A percentile compares a stretch with the other conserved stretches of the same genome.
Evolutionary conservation across 345 rosid genomes (phyloP).

Genomic region (Populus deltoides): DNA sequence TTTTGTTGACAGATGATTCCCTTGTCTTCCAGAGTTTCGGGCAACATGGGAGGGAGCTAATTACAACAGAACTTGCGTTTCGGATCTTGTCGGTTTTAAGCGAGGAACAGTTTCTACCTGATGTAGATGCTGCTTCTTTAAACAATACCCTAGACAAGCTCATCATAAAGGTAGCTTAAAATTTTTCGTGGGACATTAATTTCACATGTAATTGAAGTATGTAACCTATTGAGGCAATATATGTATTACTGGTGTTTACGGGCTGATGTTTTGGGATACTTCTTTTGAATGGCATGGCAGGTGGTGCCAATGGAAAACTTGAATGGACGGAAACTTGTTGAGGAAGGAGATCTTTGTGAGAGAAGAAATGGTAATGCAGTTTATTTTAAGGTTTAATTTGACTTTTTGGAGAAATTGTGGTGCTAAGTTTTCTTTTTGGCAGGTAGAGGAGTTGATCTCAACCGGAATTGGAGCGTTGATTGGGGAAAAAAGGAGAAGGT

Average conservation of each 20-base stretch:
- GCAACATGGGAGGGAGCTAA: conserved; percentile 97
- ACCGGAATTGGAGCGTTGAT: conserved; percentile 97
- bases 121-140: conserved; percentile 34
- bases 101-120: conserved; percentile 73
- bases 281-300: conserved; percentile 35
- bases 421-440: conserved; percentile 19
- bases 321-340: conserved; percentile 92
- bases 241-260: neutral
- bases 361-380: conserved; percentile 72
- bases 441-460: conserved; percentile 99
- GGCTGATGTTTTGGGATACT: conserved; percentile 10
- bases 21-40: conserved; percentile 99
- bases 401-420: conserved; percentile 9
- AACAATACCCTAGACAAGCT: conserved; percentile 60
- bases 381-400: conserved; percentile 11
- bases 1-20: conserved; percentile 89
- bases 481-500: conserved; percentile 99
- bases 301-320: conserved; percentile 90
- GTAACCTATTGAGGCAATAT: neutral
- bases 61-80: conserved; percentile 85
- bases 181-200: neutral
- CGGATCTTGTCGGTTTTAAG: conserved; percentile 78
- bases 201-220: neutral
- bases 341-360: conserved; percentile 91
- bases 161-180: conserved; percentile 60